Evolutionary conservation across 1,284 basidiomycete genomes (phyloP).

Genomic region (Heterobasidion annosum): DNA sequence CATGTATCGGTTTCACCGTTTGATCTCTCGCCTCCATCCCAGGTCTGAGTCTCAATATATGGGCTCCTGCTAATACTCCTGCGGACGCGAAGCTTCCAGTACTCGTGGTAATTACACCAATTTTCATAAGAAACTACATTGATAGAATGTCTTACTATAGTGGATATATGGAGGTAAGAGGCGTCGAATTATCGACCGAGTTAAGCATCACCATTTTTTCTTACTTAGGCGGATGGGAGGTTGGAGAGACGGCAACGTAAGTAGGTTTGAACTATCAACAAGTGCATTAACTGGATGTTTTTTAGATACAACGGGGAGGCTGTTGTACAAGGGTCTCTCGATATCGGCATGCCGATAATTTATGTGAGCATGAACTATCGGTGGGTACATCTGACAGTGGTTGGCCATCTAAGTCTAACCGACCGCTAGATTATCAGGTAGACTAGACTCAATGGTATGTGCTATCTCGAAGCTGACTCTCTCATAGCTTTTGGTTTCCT

Average conservation of each 20-base stretch:
- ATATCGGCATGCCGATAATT: constrained; percentile 35
- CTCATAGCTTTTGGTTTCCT: constrained; percentile 35
- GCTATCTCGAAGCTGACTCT: constrained; percentile 4
- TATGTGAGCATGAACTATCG: constrained; percentile 54
- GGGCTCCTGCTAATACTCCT: constrained; percentile 31
- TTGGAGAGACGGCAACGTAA: constrained; percentile 27
- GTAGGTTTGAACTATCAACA: constrained; percentile 4
- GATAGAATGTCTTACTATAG: constrained; percentile 16
- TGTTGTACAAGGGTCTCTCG: constrained; percentile 40
- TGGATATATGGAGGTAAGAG: constrained; percentile 46
- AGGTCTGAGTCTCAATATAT: constrained; percentile 52
- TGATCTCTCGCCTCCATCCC: constrained; percentile 8
- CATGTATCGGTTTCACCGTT: background rate
- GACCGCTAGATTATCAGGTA: background rate
- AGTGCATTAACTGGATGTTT: constrained; percentile 12
- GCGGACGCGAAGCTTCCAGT: constrained; percentile 40
- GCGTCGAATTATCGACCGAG: too few relatives aligned
- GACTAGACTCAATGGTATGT: background rate
- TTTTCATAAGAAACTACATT: too few relatives aligned
- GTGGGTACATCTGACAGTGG: constrained; percentile 5
- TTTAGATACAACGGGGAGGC: constrained; percentile 33
- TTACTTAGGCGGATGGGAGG: constrained; percentile 31
- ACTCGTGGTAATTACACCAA: constrained; percentile 28
- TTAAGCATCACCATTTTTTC: constrained; percentile 1
- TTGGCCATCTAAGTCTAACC: background rate